A percentile compares a stretch with the other conserved stretches of the same genome.
These are phyloP conservation scores for Aspergillus transmontanensis DNA, from an alignment of 2,329 filamentous ascomycete species.

Conservation along the genomic window DNA sequence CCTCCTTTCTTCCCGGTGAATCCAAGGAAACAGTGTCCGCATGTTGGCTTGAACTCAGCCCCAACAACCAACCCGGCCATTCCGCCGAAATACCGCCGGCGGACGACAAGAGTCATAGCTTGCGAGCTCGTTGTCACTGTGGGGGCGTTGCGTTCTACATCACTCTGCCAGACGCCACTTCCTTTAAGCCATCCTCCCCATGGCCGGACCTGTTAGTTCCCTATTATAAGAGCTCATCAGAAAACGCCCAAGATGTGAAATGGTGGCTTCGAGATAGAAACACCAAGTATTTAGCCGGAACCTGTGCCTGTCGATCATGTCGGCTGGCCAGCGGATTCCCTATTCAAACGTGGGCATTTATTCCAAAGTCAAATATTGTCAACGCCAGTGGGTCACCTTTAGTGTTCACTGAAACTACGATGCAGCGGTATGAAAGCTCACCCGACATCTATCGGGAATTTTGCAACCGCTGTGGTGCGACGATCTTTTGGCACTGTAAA, in stretches of 20 bases:
- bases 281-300: constrained; percentile 60
- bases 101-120: constrained; percentile 16
- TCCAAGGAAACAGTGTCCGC: constrained; percentile 11
- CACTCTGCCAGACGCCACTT: constrained; percentile 55
- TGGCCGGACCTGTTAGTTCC: constrained; percentile 59
- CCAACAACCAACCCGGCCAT: constrained; percentile 6
- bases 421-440: constrained; percentile 58
- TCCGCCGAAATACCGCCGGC: background rate
- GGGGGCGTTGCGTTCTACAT: constrained; percentile 59
- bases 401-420: constrained; percentile 44
- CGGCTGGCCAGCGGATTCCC: constrained; percentile 64
- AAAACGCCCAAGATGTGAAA: constrained; percentile 54
- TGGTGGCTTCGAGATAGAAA: constrained; percentile 60
- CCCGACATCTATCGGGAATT: constrained; percentile 61
- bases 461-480: constrained; percentile 64
- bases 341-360: constrained; percentile 67
- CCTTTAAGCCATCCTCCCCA: constrained; percentile 48
- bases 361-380: constrained; percentile 62
- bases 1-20: constrained; percentile 27
- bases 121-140: constrained; percentile 59
- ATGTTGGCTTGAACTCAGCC: constrained; percentile 25
- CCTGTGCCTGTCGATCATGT: constrained; percentile 65
- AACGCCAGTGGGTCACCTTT: constrained; percentile 41
- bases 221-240: constrained; percentile 41
- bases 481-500: constrained; percentile 63